A percentile compares a stretch with the other conserved stretches of the same genome.
phyloP scores from a whole-genome alignment of 352 stramenopile species.

The Aphanomyces astaci region DNA sequence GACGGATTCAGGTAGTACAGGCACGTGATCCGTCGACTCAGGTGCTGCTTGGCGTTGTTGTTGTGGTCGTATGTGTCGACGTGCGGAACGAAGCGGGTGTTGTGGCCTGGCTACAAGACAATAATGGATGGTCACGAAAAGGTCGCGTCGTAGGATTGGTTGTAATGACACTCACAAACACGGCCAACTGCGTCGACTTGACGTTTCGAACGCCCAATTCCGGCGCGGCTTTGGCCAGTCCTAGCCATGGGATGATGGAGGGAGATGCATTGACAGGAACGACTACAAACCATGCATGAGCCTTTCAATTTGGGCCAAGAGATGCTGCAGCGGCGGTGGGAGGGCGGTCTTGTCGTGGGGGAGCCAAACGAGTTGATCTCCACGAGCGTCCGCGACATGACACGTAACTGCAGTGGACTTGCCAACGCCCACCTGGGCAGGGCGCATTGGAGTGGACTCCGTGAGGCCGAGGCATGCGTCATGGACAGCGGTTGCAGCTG shows the following conservation, averaged over 20 bases:
- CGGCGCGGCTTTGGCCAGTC: constrained; percentile 36
- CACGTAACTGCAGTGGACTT: constrained; percentile 31
- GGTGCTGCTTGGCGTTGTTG: constrained; percentile 12
- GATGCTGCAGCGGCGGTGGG: constrained; percentile 33
- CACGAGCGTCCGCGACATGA: constrained; percentile 39
- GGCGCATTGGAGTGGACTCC: background rate
- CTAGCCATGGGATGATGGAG: background rate
- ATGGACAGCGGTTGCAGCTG: constrained; percentile 32
- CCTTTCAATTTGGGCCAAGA: constrained; percentile 43
- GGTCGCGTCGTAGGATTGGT: too few species aligned
- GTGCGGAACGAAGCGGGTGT: constrained; percentile 59
- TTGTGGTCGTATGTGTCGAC: constrained; percentile 42
- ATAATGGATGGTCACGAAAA: too few species aligned
- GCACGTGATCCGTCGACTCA: constrained; percentile 64
- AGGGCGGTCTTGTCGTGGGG: constrained; percentile 28
- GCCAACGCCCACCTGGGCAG: background rate
- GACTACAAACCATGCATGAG: constrained; percentile 37
- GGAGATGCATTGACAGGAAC: too few species aligned
- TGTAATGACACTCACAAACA: constrained; percentile 69
- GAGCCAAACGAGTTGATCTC: constrained; percentile 66
- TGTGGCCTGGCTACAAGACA: constrained; percentile 47
- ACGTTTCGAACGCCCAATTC: constrained; percentile 54
- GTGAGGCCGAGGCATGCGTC: constrained; percentile 37
- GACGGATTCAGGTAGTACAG: constrained; percentile 81
- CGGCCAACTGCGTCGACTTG: constrained; percentile 62